phyloP scores from a whole-genome alignment of 352 stramenopile species.

The Phytophthora pinifolia region DNA sequence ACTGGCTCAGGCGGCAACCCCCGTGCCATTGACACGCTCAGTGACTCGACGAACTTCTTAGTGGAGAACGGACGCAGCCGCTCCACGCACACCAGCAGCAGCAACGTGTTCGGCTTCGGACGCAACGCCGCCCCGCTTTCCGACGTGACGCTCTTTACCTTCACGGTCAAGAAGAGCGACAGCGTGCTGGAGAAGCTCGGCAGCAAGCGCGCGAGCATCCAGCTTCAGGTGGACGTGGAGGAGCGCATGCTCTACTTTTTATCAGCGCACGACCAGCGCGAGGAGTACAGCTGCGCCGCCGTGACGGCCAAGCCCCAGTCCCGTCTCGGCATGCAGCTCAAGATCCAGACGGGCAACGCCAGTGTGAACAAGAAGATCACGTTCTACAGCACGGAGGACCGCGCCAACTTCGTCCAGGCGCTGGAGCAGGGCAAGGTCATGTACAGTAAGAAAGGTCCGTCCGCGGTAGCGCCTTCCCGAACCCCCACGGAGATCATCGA shows the following conservation, averaged over 20 bases:
- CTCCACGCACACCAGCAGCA: constrained; percentile 44
- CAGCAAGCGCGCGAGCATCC: constrained; percentile 82
- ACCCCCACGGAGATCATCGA: constrained; percentile 27
- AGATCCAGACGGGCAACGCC: constrained; percentile 79
- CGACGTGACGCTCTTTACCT: constrained; percentile 82
- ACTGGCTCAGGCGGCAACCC: constrained; percentile 10
- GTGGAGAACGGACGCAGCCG: constrained; percentile 68
- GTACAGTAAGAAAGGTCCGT: constrained; percentile 54
- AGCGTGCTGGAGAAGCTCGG: constrained; percentile 80
- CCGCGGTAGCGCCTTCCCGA: constrained; percentile 18
- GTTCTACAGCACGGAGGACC: constrained; percentile 82
- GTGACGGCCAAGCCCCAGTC: constrained; percentile 81
- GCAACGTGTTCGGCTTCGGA: constrained; percentile 79
- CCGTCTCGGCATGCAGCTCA: constrained; percentile 78
- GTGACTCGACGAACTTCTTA: constrained; percentile 43
- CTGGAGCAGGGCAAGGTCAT: constrained; percentile 85
- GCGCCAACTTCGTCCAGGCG: constrained; percentile 77
- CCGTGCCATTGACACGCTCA: constrained; percentile 34
- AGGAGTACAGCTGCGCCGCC: constrained; percentile 80
- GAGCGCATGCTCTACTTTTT: constrained; percentile 84
- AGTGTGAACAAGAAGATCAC: constrained; percentile 85
- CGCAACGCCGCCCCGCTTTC: constrained; percentile 46
- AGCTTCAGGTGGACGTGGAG: constrained; percentile 83
- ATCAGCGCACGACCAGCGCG: constrained; percentile 68
- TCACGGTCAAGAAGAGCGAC: constrained; percentile 87